Evolutionary conservation across 1,139 yeast genomes (phyloP), one percentile per base, ranked within the genome.

Genomic region (Suhomyces bribrorum): DNA sequence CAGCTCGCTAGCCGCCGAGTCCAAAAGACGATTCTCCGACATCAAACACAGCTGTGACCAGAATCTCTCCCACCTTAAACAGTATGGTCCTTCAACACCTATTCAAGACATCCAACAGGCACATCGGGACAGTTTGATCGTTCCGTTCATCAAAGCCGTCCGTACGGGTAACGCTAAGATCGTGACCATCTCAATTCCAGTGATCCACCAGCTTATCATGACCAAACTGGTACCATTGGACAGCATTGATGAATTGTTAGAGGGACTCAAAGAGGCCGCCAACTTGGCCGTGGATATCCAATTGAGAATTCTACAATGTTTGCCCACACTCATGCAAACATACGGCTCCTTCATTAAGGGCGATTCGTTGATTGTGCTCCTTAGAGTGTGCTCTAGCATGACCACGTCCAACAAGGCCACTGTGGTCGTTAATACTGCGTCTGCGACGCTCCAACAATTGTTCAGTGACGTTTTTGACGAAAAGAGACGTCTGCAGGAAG

Each of bases 391-490:
- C 53, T 75, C 94, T 0, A 73, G 79, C 28, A 69, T 92, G 36
- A 89, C 87, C 36, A 68, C 80, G 7, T 75, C 80, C 14, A 85
- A 80, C 45, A 85, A 84, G 49, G 75, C 83, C 4, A 79, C 86
- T 0, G 86, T 86, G 46, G 96, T 92, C 3, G 74, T 80, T n/a
- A 90, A 89, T 50, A 86, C 97, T 0, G 97, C 97, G 0, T 81
- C 88, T 33, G 98, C 97, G 2, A 88, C 97, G 2, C 73, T 89
- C 33, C 95, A 89, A 49, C 97, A 92, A 57, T 64, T 92, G 32
- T 76, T 89, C 36, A 79, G 84, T 28, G 78, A 84, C 26, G 75
- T 88, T 0, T 90, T 83, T 57, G 97, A 89, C 43, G 36, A 26
- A n/a, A 24, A 25, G 26, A 5, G 38, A 40, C 6, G 45, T 31